Evolutionary conservation across 495 filamentous ascomycete species (phyloP).

Genomic region (Podospora comata): DNA sequence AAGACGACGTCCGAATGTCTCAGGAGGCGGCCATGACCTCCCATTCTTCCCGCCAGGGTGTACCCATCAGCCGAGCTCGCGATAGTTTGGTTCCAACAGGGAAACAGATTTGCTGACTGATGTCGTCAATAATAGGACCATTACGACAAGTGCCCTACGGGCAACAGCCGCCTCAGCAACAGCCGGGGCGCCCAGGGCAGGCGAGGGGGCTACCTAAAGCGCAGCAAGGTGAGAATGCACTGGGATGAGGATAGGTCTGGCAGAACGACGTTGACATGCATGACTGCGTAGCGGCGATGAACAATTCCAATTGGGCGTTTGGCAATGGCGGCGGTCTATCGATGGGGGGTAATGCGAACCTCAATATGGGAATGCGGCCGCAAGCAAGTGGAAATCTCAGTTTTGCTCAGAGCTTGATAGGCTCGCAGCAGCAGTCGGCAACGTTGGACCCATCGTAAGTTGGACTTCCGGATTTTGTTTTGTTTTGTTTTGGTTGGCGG

Average conservation of each 20-base stretch:
- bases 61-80: neutral
- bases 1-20: neutral
- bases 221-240: slow-evolving; percentile 60
- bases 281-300: slow-evolving; percentile 42
- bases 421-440: slow-evolving; percentile 66
- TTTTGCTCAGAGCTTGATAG: slow-evolving; percentile 79
- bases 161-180: slow-evolving; percentile 56
- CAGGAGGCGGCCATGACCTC: neutral
- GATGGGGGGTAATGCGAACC: slow-evolving; percentile 61
- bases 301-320: slow-evolving; percentile 73
- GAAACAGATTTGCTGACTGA: neutral
- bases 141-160: slow-evolving; percentile 46
- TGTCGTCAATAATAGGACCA: neutral
- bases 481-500: slow-evolving; percentile 5
- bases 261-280: slow-evolving; percentile 25
- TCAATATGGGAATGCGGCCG: slow-evolving; percentile 42
- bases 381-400: slow-evolving; percentile 60
- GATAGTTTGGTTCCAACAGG: neutral
- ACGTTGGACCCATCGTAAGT: slow-evolving; percentile 82
- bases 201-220: slow-evolving; percentile 61
- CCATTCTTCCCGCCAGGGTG: neutral
- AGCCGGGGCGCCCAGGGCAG: slow-evolving; percentile 62
- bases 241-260: neutral
- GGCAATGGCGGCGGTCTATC: slow-evolving; percentile 53
- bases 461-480: slow-evolving; percentile 3